Percentiles rank a stretch among this genome's conserved stretches.
Evolutionary conservation across 148 eudicot genomes (phyloP).

Genomic region (Nepenthes mirabilis): DNA sequence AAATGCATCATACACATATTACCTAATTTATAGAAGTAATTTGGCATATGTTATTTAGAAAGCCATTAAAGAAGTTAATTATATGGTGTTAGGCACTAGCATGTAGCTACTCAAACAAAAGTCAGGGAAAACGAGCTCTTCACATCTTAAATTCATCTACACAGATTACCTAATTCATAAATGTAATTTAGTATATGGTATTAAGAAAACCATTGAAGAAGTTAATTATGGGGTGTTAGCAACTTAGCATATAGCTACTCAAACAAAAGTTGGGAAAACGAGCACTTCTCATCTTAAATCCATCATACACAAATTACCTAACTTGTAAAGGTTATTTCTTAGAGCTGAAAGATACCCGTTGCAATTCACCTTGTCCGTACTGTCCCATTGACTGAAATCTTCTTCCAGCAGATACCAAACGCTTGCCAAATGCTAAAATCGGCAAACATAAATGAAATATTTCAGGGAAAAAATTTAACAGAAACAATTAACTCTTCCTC

Average conservation of each 20-base stretch:
- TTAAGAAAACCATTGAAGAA: not conserved
- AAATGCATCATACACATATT: not conserved
- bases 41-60: not conserved
- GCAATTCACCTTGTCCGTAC: slow-evolving; percentile 92
- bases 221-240: too few species aligned
- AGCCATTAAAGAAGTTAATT: too few species aligned
- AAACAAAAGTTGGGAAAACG: not conserved
- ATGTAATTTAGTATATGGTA: not conserved
- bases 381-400: slow-evolving; percentile 93
- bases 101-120: not conserved
- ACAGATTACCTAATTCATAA: not conserved
- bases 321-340: not conserved
- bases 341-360: slow-evolving; percentile 37
- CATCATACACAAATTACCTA: not conserved
- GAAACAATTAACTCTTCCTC: not conserved
- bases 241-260: not conserved
- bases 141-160: not conserved
- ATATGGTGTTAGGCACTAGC: too few species aligned
- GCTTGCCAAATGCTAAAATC: slow-evolving; percentile 71
- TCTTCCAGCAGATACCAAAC: slow-evolving; percentile 77
- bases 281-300: not conserved
- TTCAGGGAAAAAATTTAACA: not conserved
- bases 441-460: slow-evolving; percentile 5
- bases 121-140: too few species aligned
- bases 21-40: not conserved